Percentiles rank a stretch among this genome's conserved stretches.
These are phyloP conservation scores for Tripterygium wilfordii DNA, from an alignment of 177 flowering plant species.

Conservation along the genomic window DNA sequence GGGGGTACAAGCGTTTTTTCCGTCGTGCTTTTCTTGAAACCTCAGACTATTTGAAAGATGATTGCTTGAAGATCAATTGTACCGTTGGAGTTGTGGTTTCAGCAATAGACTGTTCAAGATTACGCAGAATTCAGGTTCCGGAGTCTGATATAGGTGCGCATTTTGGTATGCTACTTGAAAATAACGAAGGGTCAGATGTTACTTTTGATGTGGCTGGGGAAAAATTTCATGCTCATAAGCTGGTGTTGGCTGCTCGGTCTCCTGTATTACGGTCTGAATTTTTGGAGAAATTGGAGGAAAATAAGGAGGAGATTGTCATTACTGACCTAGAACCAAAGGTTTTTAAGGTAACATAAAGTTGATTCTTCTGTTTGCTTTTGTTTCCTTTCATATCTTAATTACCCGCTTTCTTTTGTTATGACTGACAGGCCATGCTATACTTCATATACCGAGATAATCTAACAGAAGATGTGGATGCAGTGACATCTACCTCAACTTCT, in stretches of 20 bases:
- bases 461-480: conserved; percentile 39
- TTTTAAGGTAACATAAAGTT: conserved; percentile 43
- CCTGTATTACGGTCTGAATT: conserved; percentile 45
- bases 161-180: conserved; percentile 57
- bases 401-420: background rate
- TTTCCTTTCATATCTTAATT: no score
- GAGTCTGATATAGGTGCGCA: conserved; percentile 64
- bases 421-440: conserved; percentile 50
- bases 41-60: conserved; percentile 71
- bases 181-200: conserved; percentile 60
- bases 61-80: conserved; percentile 62
- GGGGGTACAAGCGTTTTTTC: conserved; percentile 77
- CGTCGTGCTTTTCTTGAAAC: conserved; percentile 52
- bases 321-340: conserved; percentile 62
- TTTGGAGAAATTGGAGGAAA: conserved; percentile 40
- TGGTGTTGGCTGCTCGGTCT: conserved; percentile 70
- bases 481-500: conserved; percentile 28
- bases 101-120: conserved; percentile 42
- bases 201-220: conserved; percentile 56
- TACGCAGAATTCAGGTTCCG: conserved; percentile 51
- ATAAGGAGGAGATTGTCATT: conserved; percentile 32
- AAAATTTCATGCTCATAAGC: conserved; percentile 55
- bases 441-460: conserved; percentile 60
- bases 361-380: no score
- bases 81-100: conserved; percentile 79